Evolutionary conservation across 2,329 filamentous ascomycete genomes (phyloP), one percentile per base, ranked within the genome.

Genomic region (Zymoseptoria crescenta): DNA sequence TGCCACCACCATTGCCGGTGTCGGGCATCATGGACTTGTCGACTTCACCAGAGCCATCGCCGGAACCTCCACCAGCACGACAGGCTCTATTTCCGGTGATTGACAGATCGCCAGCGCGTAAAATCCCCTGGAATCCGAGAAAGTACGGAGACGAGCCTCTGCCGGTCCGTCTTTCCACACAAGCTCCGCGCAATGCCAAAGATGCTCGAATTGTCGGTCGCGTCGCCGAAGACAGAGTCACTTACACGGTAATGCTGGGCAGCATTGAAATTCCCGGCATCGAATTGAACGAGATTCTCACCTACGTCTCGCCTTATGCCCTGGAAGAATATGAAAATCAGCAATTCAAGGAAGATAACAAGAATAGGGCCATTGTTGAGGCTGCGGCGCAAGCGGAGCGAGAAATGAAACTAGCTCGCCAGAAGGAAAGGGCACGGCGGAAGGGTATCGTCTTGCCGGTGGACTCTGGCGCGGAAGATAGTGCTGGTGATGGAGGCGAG

Each of bases 261-360:
- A 59, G 63, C 1, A 62, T 65, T 2, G 54, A 61, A 6, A 57
- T 72, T 2, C 56, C 65, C 3, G 64, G 68, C 49, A 62, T 74
- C 49, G 56, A 60, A 6, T 49, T 72, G 3, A 59, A 69, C 10
- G 70, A 73, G 53, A 64, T 73, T 20, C 59, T 70, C 8, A 67
- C 73, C 20, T 73, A 72, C 57, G 68, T 73, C 13, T 73, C 70
- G 5, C 60, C 69, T n/a, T 61, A 65, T 29, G 67, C 72, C 35
- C 59, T 73, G 21, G 72, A 74, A 57, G 64, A 63, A 2, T 74
- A 65, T 53, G 72, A 74, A 55, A 68, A 71, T 56, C 54, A 59
- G 41, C 59, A 64, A 21, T 74, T 74, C 59, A 63, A 62, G 8
- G 62, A 68, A 28, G 69, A 71, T 54, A 56, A 58, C 1, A 67